These are phyloP conservation scores for Sugiyamaella smithiae DNA, from an alignment of 805 yeast genomes.

Conservation along the genomic window DNA sequence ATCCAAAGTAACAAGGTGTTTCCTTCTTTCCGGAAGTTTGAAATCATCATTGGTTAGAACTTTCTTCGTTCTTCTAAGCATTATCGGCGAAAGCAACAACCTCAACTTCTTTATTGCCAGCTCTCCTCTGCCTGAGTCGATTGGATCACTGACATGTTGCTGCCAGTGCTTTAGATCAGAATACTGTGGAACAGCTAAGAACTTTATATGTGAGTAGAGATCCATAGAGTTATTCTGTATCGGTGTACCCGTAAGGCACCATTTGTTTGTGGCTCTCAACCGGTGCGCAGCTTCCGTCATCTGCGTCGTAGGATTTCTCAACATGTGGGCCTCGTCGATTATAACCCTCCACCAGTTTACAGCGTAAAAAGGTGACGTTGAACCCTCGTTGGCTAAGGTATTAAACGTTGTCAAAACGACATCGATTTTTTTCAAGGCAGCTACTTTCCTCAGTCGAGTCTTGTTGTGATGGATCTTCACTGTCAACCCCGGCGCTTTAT, in stretches of 20 bases:
- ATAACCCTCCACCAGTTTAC: conserved; percentile 52
- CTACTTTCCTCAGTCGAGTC: conserved; percentile 20
- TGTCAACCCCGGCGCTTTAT: conserved; percentile 38
- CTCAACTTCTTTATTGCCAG: conserved; percentile 28
- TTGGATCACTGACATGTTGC: conserved; percentile 28
- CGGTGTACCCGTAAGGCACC: conserved; percentile 68
- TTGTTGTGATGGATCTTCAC: conserved; percentile 36
- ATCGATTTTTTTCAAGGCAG: conserved; percentile 29
- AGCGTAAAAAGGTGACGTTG: conserved; percentile 28
- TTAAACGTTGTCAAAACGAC: conserved; percentile 38
- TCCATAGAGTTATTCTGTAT: conserved; percentile 57
- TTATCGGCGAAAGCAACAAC: conserved; percentile 32
- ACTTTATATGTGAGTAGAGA: conserved; percentile 48
- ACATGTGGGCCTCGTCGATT: conserved; percentile 63
- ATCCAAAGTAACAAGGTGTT: conserved; percentile 24
- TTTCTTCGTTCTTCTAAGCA: conserved; percentile 47
- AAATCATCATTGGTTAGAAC: conserved; percentile 31
- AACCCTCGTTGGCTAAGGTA: conserved; percentile 30
- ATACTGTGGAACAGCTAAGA: conserved; percentile 34
- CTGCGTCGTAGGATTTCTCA: conserved; percentile 50
- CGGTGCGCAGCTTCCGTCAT: conserved; percentile 46
- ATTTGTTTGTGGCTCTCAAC: conserved; percentile 44
- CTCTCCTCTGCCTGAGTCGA: conserved; percentile 23
- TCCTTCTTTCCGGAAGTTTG: conserved; percentile 26
- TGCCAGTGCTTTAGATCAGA: conserved; percentile 27